phyloP scores from a whole-genome alignment of 129 eudicot species.

The Flaveria ramosissima region DNA sequence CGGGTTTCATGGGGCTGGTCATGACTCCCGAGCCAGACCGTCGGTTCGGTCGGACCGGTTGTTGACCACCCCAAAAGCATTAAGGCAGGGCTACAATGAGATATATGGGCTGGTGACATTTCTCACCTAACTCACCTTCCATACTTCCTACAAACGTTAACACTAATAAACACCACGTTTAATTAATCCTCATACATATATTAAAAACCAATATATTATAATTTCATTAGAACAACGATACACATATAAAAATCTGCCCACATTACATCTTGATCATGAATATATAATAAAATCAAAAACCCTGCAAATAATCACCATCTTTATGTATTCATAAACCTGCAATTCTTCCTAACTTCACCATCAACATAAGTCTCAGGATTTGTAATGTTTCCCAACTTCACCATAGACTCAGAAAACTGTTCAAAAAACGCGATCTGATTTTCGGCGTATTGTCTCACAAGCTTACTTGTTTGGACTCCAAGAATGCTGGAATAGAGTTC shows the following conservation, averaged over 20 bases:
- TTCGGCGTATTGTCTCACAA: slow-evolving; percentile 63
- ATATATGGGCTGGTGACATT: not conserved
- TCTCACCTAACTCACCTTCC: not conserved
- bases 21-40: too few relatives aligned
- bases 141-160: not conserved
- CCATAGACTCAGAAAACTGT: slow-evolving; percentile 89
- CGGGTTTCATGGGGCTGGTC: too few relatives aligned
- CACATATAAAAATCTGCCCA: slow-evolving; percentile 5
- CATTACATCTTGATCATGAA: slow-evolving; percentile 34
- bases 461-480: slow-evolving; percentile 60
- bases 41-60: too few relatives aligned
- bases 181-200: not conserved
- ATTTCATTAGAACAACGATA: not conserved
- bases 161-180: not conserved
- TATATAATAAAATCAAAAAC: slow-evolving; percentile 17
- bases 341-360: slow-evolving; percentile 91
- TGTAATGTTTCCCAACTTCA: slow-evolving; percentile 83
- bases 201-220: not conserved
- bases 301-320: slow-evolving; percentile 14
- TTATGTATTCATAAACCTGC: slow-evolving; percentile 77
- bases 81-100: too few relatives aligned
- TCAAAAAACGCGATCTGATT: slow-evolving; percentile 65
- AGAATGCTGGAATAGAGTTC: slow-evolving; percentile 73
- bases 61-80: too few relatives aligned
- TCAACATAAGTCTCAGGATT: slow-evolving; percentile 55